Conservation (phyloP, 1,284 basidiomycete genomes). For the Crepidotus sp. region DNA sequence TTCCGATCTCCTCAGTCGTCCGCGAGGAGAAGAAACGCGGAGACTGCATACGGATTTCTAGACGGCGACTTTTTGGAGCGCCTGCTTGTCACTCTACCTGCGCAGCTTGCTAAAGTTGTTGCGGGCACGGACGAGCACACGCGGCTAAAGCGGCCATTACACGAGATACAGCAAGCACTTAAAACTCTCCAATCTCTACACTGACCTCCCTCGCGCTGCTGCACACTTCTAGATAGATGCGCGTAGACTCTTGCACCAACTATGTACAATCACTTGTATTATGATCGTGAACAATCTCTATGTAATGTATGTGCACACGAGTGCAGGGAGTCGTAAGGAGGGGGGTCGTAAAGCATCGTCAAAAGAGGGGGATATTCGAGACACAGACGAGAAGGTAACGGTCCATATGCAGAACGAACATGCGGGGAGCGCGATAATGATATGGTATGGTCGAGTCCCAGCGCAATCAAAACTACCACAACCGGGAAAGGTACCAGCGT, state of each 20-base stretch:
- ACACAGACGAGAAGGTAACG: background rate
- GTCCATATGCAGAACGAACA: slow-evolving; percentile 4
- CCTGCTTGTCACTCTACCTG: slow-evolving; percentile 36
- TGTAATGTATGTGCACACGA: slow-evolving; percentile 6
- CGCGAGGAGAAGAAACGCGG: slow-evolving; percentile 46
- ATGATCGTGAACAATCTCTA: slow-evolving; percentile 13
- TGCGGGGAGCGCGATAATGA: slow-evolving; percentile 15
- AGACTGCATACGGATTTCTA: slow-evolving; percentile 66
- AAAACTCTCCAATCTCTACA: slow-evolving; percentile 59
- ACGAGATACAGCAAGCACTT: slow-evolving; percentile 41
- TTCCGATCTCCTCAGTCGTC: slow-evolving; percentile 59
- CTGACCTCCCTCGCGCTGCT: slow-evolving; percentile 27
- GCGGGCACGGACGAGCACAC: slow-evolving; percentile 49
- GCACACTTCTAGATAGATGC: background rate
- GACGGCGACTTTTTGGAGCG: slow-evolving; percentile 84
- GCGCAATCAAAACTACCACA: slow-evolving; percentile 19
- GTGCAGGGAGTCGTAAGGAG: slow-evolving; percentile 8
- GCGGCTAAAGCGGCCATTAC: slow-evolving; percentile 35
- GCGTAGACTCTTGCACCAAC: background rate
- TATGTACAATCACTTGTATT: slow-evolving; percentile 13
- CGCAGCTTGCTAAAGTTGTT: slow-evolving; percentile 35
- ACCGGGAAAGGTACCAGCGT: slow-evolving; percentile 28
- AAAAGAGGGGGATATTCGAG: background rate
- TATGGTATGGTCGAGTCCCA: slow-evolving; percentile 6
- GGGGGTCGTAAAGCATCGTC: slow-evolving; percentile 16